Evolutionary conservation across 371 early-diverging fungal species (phyloP), one percentile per base, ranked within the genome.

Genomic region (Paraphysoderma sedebokerense): DNA sequence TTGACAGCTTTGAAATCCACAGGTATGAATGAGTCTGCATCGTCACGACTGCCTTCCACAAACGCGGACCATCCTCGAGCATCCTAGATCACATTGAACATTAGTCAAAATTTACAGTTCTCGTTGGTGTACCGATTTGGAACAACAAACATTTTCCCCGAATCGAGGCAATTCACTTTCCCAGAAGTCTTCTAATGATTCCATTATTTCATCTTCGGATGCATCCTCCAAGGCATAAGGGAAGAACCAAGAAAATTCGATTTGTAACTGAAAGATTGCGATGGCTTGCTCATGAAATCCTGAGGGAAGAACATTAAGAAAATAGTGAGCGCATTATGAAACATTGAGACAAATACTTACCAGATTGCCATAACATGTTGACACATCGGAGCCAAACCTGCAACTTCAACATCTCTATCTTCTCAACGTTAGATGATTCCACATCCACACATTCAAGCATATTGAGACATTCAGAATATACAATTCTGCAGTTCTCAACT

Each of bases 141-240:
- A n/a, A n/a, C n/a, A n/a, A n/a, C n/a, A n/a, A n/a, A 71, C 82
- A 50, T 63, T 57, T 54, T 87, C 88, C 4, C 85, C 86, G 60
- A 85, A 79, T 5, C 85, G 61, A 20, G 79, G 68, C 15, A 67
- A 60, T 57, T 82, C 86, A 37, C 67, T 72, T 42, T 82, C 84
- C 86, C 86, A 87, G 60, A 79, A 87, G 11, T 62, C 63, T 33
- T 68, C 74, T 45, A 87, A 76, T 37, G 67, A 61, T 2, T 62
- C 59, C 8, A 81, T 13, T 51, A 74, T 66, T 22, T 75, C 59
- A 3, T 63, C 55, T 52, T 67, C 69, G 12, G 62, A 39, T 38
- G 58, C 55, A 17, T 47, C 19, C 11, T 26, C 42, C 35, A 72
- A 60, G 12, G 62, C 62, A 0, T 58, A 54, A 0, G 87, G 85